Base-by-base conservation (phyloP, 257 asterid genomes). In the Capsicum baccatum region DNA sequence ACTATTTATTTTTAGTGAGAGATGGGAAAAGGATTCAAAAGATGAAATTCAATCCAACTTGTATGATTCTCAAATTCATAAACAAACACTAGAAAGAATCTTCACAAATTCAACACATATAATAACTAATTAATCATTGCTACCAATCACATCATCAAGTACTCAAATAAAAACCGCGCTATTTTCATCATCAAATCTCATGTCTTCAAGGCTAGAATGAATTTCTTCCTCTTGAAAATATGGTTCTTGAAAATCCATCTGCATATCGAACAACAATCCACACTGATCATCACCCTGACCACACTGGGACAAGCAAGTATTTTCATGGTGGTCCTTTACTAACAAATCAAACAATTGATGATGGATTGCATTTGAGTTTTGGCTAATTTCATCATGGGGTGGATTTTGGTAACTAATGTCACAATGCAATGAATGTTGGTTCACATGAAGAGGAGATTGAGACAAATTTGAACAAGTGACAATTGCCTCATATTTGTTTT, bases 171-270 rank as follows among this genome's bases (percentile, higher is more conserved):
- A 92, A 76, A 88, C 78, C 58, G 83, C 42, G 83, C 87, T 63
- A 50, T 86, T 87, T 54, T 90, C 91, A 35, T 90, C 93, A 12
- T 90, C 90, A 37, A 89, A 90, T n/a, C 84, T 86, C 89, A 87
- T 82, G 11, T 81, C 84, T 12, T 79, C 88, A 15, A 83, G 81
- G 42, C 47, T 79, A 3, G 88, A 52, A 60, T 88, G 83, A 9
- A 47, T 58, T 9, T 33, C 82, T 14, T 44, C 76, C 0, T 83
- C 86, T 74, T 44, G 63, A 60, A 83, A 44, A 9, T 12, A 79
- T 11, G 86, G 48, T 58, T 82, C 89, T 33, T 88, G 90, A 78
- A 82, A 67, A 42, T 69, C 76, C 87, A 86, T 84, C 47, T 89
- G 33, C 33, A 26, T 87, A 39, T 89, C 89, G 16, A 90, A 85